Conservation (phyloP, 2,329 filamentous ascomycete species). For the Colletotrichum euphorbiae region DNA sequence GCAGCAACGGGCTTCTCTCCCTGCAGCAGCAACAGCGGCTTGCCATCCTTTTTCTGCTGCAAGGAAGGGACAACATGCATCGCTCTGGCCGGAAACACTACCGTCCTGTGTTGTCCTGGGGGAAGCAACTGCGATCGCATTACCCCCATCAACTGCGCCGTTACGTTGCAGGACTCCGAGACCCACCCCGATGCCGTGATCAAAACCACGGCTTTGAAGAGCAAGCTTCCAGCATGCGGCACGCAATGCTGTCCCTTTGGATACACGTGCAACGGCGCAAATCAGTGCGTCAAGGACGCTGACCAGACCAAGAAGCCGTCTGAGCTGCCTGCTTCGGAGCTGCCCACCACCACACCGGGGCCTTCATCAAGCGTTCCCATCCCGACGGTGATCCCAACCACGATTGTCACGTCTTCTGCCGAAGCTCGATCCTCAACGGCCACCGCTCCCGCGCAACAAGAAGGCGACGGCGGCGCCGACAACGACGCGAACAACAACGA, state of each 20-base stretch:
- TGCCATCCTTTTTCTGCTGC: constrained; percentile 78
- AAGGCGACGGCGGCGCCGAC: constrained; percentile 5
- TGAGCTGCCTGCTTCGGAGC: constrained; percentile 23
- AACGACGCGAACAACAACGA: constrained; percentile 24
- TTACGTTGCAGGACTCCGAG: constrained; percentile 69
- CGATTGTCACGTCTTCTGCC: constrained; percentile 42
- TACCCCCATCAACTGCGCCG: constrained; percentile 72
- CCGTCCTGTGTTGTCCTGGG: constrained; percentile 76
- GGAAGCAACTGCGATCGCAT: constrained; percentile 70
- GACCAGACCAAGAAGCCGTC: constrained; percentile 60
- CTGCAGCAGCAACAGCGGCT: constrained; percentile 61
- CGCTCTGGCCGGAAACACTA: constrained; percentile 71
- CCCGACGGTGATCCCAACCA: constrained; percentile 41
- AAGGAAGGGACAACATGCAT: constrained; percentile 65
- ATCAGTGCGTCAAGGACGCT: constrained; percentile 62
- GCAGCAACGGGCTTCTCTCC: constrained; percentile 59
- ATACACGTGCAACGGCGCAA: constrained; percentile 68
- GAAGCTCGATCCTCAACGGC: constrained; percentile 28
- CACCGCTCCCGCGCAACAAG: constrained; percentile 40
- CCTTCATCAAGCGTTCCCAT: constrained; percentile 42
- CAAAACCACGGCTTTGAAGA: constrained; percentile 73
- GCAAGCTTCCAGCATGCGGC: constrained; percentile 68
- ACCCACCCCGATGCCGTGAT: constrained; percentile 68
- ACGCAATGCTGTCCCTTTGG: constrained; percentile 77
- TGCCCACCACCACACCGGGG: constrained; percentile 42